Evolutionary conservation across 176 grass and related monocot genomes (phyloP).

Genomic region (Zoysia japonica): DNA sequence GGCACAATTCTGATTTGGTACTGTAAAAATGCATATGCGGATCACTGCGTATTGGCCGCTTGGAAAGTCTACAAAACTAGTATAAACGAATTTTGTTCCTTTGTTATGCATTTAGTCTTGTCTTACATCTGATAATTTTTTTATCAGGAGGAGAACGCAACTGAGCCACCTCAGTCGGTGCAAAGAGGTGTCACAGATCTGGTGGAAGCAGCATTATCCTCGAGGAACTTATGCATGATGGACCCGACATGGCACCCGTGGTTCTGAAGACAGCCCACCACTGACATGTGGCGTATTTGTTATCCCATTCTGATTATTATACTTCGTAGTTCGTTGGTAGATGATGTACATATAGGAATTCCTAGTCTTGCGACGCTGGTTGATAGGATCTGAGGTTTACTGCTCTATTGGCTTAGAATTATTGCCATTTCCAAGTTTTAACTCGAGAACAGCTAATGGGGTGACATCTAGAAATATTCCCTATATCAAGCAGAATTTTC

Average conservation of each 20-base stretch:
- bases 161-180: constrained; percentile 81
- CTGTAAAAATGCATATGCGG: background rate
- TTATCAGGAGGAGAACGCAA: constrained; percentile 78
- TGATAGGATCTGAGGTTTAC: background rate
- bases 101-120: background rate
- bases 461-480: too few relatives aligned
- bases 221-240: constrained; percentile 99
- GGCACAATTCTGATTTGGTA: background rate
- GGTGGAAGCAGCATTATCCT: constrained; percentile 71
- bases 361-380: background rate
- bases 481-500: too few relatives aligned
- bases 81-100: background rate
- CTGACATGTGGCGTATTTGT: background rate
- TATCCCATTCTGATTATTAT: constrained; percentile 3
- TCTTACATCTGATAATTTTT: background rate
- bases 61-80: background rate
- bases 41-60: background rate
- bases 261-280: constrained; percentile 51
- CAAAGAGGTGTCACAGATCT: constrained; percentile 90
- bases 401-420: background rate
- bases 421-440: background rate
- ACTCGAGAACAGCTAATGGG: too few relatives aligned
- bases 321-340: background rate
- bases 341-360: constrained; percentile 42
- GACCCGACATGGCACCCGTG: constrained; percentile 99